A percentile compares a stretch with the other conserved stretches of the same genome.
phyloP scores from a whole-genome alignment of 1,284 basidiomycete species.

The Ganoderma multipileum region DNA sequence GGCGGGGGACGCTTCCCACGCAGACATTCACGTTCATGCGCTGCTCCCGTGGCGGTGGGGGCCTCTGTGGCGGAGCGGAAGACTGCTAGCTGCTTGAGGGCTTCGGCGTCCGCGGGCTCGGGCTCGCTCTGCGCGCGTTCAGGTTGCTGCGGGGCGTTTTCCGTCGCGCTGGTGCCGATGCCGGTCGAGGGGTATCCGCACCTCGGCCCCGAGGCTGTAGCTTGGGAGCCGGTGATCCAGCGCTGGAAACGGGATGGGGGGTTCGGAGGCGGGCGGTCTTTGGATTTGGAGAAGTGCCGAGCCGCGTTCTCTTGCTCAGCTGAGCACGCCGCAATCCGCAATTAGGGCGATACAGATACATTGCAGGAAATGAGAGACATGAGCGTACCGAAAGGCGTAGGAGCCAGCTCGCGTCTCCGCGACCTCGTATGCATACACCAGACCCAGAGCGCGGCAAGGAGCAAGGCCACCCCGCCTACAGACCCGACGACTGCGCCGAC shows the following conservation, averaged over 20 bases:
- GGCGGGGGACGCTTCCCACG: background rate
- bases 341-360: too few relatives aligned
- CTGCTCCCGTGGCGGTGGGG: background rate
- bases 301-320: background rate
- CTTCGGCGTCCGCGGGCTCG: background rate
- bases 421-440: background rate
- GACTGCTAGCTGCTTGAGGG: background rate
- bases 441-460: background rate
- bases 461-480: background rate
- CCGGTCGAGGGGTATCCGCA: background rate
- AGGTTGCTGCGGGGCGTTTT: background rate
- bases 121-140: background rate
- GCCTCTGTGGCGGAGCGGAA: background rate
- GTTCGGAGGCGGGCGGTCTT: background rate
- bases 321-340: background rate
- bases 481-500: constrained; percentile 6
- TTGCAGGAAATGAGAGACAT: too few relatives aligned
- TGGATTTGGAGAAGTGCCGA: background rate
- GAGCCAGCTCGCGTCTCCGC: background rate
- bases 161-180: too few relatives aligned
- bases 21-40: background rate
- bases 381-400: background rate
- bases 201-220: background rate
- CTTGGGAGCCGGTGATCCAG: background rate
- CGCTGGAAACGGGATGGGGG: background rate